Base-by-base conservation (phyloP, 495 filamentous ascomycete genomes). In the Aspergillus wentii region DNA sequence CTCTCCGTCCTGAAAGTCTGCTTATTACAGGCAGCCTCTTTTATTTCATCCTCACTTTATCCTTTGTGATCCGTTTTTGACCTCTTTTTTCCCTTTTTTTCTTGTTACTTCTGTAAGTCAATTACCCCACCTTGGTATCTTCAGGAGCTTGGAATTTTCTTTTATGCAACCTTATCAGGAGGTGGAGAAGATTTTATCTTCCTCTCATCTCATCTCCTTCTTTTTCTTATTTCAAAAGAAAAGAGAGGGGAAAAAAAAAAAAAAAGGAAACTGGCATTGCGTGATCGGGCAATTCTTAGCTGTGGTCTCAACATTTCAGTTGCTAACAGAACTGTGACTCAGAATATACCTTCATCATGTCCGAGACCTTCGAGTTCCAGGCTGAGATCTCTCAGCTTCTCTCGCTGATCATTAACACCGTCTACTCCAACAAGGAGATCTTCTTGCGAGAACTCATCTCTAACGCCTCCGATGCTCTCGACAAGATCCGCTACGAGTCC, bases 361-460 rank as follows among this genome's bases (percentile, higher is more conserved):
- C 89, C 62, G 85, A 95, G 75, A 94, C 87, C 43, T 96, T 96
- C 75, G 89, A 96, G 82, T 98, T 98, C 76, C 92, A 98, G 82
- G 91, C 90, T 84, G 91, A 96, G 84, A 97, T 97, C 68, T 95
- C 88, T 82, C 92, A 98, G 88, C 86, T 98, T 37, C 85, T 98
- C 60, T 88, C 84, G 46, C 82, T 98, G 59, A 97, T 98, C 72
- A 97, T 98, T 76, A 98, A 98, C 85, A 97, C 92, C 43, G 92
- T 98, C 74, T 98, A 98, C 82, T 95, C 90, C 48, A 98, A 98
- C 80, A 98, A 98, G 81, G 92, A 96, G 74, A 98, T 98, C 69
- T 98, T 97, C 82, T 73, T 98, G 52, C 77, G 92, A 80, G 92
- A 98, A 68, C 65, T 98, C 53, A 85, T 98, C 53, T 97, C 92